Conservation (phyloP, 2,329 filamentous ascomycete genomes). For the Emmonsia crescens region DNA sequence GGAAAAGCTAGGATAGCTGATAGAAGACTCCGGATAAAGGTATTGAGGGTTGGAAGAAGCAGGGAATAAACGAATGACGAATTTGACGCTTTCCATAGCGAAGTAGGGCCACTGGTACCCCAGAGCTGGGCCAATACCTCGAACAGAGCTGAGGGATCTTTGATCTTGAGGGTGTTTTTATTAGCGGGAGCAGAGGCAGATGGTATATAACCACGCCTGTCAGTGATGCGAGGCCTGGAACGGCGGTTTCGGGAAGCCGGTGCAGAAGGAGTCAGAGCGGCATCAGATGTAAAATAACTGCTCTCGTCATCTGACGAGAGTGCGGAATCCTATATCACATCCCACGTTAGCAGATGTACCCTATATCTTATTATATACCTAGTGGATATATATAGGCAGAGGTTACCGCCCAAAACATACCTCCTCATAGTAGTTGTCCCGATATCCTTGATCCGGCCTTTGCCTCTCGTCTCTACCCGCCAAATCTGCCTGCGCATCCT, state of each 20-base stretch:
- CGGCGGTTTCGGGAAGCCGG: conserved; percentile 32
- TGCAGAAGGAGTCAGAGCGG: conserved; percentile 32
- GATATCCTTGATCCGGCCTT: conserved; percentile 17
- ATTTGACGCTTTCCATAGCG: conserved; percentile 90
- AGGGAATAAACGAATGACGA: conserved; percentile 85
- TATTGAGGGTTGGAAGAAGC: conserved; percentile 75
- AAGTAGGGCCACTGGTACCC: conserved; percentile 79
- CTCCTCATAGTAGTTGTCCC: conserved; percentile 22
- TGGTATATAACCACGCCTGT: conserved; percentile 36
- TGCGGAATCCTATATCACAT: conserved; percentile 18
- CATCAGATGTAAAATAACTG: conserved; percentile 67
- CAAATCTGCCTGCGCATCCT: conserved; percentile 25
- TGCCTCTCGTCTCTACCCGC: conserved; percentile 21
- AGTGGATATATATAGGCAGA: background rate
- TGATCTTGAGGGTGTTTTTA: conserved; percentile 57
- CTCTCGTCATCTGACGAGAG: conserved; percentile 61
- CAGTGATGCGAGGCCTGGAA: conserved; percentile 32
- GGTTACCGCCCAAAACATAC: conserved; percentile 15
- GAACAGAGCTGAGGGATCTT: conserved; percentile 67
- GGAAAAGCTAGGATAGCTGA: conserved; percentile 84
- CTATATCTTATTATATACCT: conserved; percentile 3
- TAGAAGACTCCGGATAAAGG: conserved; percentile 83
- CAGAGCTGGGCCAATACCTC: conserved; percentile 82
- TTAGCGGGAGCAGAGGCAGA: conserved; percentile 26
- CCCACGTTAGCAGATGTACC: conserved; percentile 7